These are phyloP conservation scores for Stylonectria norvegica DNA, from an alignment of 2,329 filamentous ascomycete genomes.

Conservation along the genomic window DNA sequence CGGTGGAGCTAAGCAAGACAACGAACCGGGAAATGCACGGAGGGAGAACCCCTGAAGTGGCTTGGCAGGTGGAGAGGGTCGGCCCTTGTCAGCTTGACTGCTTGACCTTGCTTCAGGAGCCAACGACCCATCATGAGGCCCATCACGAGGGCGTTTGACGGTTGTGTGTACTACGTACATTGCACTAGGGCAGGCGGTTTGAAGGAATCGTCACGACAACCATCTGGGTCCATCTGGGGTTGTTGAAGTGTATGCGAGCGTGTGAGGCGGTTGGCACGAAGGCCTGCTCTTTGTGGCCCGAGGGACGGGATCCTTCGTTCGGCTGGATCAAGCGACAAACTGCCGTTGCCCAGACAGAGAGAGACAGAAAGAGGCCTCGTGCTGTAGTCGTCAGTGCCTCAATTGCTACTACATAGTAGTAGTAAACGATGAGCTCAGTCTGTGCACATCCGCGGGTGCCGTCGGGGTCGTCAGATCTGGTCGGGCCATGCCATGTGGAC, in stretches of 20 bases:
- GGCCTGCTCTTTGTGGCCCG: slow-evolving; percentile 6
- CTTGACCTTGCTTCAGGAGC: neutral
- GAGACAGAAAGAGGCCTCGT: too few relatives aligned
- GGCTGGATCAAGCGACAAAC: slow-evolving; percentile 16
- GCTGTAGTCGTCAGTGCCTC: too few relatives aligned
- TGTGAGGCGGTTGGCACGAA: too few relatives aligned
- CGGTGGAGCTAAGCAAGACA: slow-evolving; percentile 22
- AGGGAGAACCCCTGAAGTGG: slow-evolving; percentile 24
- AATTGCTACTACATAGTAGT: too few relatives aligned
- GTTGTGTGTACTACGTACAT: slow-evolving; percentile 1
- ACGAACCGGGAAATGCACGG: slow-evolving; percentile 13
- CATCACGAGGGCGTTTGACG: slow-evolving; percentile 1
- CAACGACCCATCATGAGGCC: slow-evolving; percentile 6
- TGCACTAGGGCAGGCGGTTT: slow-evolving; percentile 3
- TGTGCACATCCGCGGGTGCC: slow-evolving; percentile 19
- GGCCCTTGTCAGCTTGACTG: neutral
- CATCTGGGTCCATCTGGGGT: too few relatives aligned
- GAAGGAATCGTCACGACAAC: slow-evolving; percentile 28
- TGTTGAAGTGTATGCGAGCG: too few relatives aligned
- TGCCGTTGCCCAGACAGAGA: slow-evolving; percentile 20
- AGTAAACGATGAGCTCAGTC: slow-evolving; percentile 10
- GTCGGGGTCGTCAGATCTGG: slow-evolving; percentile 17
- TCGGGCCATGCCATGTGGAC: slow-evolving; percentile 14
- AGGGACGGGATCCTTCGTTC: slow-evolving; percentile 10
- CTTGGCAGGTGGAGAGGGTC: slow-evolving; percentile 20